Conservation (phyloP, 2,329 filamentous ascomycete genomes). For the Ophiostoma triangulosporum region DNA sequence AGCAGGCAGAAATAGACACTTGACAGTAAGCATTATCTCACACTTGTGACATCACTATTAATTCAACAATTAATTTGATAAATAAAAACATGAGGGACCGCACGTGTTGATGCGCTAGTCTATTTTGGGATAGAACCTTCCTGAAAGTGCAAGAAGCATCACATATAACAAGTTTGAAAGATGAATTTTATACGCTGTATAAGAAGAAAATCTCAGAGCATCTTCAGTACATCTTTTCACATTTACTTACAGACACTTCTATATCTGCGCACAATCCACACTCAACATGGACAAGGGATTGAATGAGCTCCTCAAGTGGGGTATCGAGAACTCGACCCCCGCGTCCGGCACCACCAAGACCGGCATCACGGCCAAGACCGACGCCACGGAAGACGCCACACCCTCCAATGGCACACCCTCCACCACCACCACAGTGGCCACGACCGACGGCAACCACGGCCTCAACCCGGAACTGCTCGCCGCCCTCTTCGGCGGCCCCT, state of each 20-base stretch:
- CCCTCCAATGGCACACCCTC: slow-evolving; percentile 17
- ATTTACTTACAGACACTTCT: background rate
- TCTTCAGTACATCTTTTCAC: background rate
- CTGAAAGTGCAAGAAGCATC: slow-evolving; percentile 18
- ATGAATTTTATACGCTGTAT: background rate
- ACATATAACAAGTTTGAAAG: background rate
- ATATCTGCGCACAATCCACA: background rate
- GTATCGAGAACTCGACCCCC: slow-evolving; percentile 20
- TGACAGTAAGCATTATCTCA: background rate
- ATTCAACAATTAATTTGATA: background rate
- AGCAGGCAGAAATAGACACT: background rate
- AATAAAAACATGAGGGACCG: background rate
- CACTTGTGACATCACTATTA: background rate
- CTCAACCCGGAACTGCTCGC: slow-evolving; percentile 60
- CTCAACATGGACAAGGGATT: slow-evolving; percentile 22
- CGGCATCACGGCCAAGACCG: slow-evolving; percentile 4
- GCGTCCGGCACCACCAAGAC: slow-evolving; percentile 8
- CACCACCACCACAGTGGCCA: no score
- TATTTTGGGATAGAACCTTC: slow-evolving; percentile 22
- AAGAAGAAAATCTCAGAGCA: background rate
- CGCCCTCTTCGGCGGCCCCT: slow-evolving; percentile 67
- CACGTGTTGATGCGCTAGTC: slow-evolving; percentile 16
- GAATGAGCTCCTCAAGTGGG: slow-evolving; percentile 25
- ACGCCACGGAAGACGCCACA: slow-evolving; percentile 14
- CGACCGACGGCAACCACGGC: slow-evolving; percentile 23